A percentile compares a stretch with the other conserved stretches of the same genome.
phyloP scores from a whole-genome alignment of 164 flowering plant species.

The Aristolochia californica region DNA sequence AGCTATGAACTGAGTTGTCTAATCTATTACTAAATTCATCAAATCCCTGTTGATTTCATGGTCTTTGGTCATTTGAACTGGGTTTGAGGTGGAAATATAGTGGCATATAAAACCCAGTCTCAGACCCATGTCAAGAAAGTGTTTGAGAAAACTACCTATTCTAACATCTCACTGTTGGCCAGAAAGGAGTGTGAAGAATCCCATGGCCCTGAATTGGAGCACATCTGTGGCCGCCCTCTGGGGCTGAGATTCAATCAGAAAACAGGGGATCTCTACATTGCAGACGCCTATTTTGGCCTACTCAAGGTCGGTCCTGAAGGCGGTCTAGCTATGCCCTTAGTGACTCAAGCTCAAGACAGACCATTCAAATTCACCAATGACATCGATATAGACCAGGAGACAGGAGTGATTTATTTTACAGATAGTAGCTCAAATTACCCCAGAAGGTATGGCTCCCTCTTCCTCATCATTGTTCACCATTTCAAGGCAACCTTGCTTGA shows the following conservation, averaged over 20 bases:
- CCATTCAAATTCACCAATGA: slow-evolving; percentile 21
- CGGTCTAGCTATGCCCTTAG: slow-evolving; percentile 2
- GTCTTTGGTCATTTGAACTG: no score
- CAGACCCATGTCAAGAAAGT: no score
- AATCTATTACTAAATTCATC: no score
- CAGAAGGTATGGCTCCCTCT: slow-evolving; percentile 21
- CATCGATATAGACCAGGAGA: slow-evolving; percentile 26
- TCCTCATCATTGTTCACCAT: no score
- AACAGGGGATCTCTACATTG: slow-evolving; percentile 28
- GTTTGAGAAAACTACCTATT: no score
- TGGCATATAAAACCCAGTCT: no score
- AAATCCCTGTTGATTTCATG: no score
- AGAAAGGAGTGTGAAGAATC: slow-evolving; percentile 17
- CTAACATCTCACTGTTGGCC: slow-evolving; percentile 4
- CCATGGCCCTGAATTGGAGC: background rate
- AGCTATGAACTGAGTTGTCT: no score
- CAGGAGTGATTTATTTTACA: slow-evolving; percentile 33
- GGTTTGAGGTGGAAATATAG: no score
- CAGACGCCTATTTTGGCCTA: slow-evolving; percentile 32
- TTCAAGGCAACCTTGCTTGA: background rate
- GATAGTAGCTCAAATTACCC: slow-evolving; percentile 31
- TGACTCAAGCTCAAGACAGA: slow-evolving; percentile 2
- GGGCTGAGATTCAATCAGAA: slow-evolving; percentile 14
- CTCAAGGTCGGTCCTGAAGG: slow-evolving; percentile 18
- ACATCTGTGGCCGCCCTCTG: slow-evolving; percentile 3